These are phyloP conservation scores for Sclerotinia glacialis DNA, from an alignment of 2,329 filamentous ascomycete genomes.

Conservation along the genomic window DNA sequence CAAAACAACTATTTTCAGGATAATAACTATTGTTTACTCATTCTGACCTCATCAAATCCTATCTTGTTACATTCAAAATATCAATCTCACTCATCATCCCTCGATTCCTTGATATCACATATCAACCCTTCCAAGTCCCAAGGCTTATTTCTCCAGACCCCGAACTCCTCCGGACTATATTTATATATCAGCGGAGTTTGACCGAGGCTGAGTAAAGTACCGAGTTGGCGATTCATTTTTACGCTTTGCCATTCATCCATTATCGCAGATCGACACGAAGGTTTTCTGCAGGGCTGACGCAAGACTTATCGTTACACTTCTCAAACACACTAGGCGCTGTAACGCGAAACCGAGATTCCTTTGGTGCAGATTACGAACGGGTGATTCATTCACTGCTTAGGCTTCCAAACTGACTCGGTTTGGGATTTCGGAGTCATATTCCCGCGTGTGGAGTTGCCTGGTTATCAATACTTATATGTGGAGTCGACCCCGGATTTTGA, in stretches of 20 bases:
- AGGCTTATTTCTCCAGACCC: conserved; percentile 15
- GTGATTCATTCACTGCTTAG: conserved; percentile 2
- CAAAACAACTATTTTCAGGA: conserved; percentile 10
- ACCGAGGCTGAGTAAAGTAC: conserved; percentile 14
- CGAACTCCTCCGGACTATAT: conserved; percentile 17
- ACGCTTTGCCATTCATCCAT: conserved; percentile 7
- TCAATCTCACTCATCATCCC: conserved; percentile 10
- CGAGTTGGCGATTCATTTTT: background rate
- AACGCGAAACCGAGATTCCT: conserved; percentile 10
- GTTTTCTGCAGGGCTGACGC: conserved; percentile 18
- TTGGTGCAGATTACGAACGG: conserved; percentile 17
- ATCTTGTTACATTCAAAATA: conserved; percentile 2
- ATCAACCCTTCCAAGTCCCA: conserved; percentile 1
- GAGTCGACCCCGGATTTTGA: conserved; percentile 7
- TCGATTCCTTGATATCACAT: background rate
- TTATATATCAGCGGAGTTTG: conserved; percentile 15
- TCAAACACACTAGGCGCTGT: background rate
- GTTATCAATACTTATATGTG: conserved; percentile 3
- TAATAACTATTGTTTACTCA: background rate
- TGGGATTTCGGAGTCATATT: conserved; percentile 6
- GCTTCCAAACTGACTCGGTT: conserved; percentile 13
- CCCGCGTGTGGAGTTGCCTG: background rate
- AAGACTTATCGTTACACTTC: conserved; percentile 21
- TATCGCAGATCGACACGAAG: conserved; percentile 14
- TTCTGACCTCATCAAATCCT: conserved; percentile 17